Base-by-base conservation (phyloP, 495 filamentous ascomycete species). In the Glonium stellatum region DNA sequence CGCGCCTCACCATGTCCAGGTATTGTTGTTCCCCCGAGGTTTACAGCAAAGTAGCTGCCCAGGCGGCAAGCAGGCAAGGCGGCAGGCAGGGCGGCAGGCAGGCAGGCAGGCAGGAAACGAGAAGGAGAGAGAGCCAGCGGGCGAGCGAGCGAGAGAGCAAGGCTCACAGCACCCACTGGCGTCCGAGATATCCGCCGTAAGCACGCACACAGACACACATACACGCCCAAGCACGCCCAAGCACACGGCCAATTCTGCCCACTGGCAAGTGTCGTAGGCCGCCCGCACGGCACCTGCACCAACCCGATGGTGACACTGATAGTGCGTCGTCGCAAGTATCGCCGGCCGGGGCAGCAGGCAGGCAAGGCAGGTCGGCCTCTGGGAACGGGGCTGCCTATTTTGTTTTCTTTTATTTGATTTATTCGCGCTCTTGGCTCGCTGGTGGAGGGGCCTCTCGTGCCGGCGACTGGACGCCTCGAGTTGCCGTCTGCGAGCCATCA, bases 1-100 rank as follows among this genome's bases (percentile, higher is more conserved):
- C 37, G 15, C 34, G 62, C 62, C 36, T 60, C 62, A 65, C 52
- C 52, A 60, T n/a, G n/a, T 10, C 6, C 22, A 48, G 44, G 27
- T 31, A 6, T 6, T 44, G 39, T 44, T 11, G 15, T n/a, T n/a
- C n/a, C n/a, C n/a, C 47, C 47, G 47, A 50, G 47, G 47, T 21
- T 19, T 15, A 23, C 23, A 15, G 23, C 48, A 27, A 21, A n/a
- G n/a, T n/a, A n/a, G n/a, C n/a, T n/a, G n/a, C n/a, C n/a, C n/a
- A n/a, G n/a, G n/a, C n/a, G n/a, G n/a, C n/a, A n/a, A n/a, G n/a
- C n/a, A n/a, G n/a, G n/a, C n/a, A n/a, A n/a, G n/a, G n/a, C n/a
- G n/a, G n/a, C n/a, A n/a, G n/a, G n/a, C n/a, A n/a, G n/a, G n/a
- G n/a, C n/a, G n/a, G n/a, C n/a, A n/a, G n/a, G n/a, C n/a, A n/a